phyloP scores from a whole-genome alignment of 768 basidiomycete genomes.

The Artomyces pyxidatus region DNA sequence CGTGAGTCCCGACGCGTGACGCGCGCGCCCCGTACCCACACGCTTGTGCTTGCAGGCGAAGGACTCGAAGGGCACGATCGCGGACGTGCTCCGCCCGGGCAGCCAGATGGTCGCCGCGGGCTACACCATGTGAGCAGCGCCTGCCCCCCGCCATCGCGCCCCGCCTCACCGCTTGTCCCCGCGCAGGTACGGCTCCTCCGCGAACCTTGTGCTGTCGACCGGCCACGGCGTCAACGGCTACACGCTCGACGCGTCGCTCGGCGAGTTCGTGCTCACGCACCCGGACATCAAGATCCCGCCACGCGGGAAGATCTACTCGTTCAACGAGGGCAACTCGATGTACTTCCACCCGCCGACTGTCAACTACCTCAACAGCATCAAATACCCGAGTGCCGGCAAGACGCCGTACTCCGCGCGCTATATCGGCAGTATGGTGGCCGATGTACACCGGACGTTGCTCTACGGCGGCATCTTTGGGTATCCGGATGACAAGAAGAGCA shows the following conservation, averaged over 20 bases:
- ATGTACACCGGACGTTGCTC: slow-evolving; percentile 91
- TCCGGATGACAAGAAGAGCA: slow-evolving; percentile 96
- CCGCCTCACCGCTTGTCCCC: not conserved
- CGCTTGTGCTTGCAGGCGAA: slow-evolving; percentile 40
- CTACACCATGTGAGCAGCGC: slow-evolving; percentile 78
- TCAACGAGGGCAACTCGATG: slow-evolving; percentile 97
- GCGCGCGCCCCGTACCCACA: not conserved
- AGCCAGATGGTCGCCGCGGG: slow-evolving; percentile 97
- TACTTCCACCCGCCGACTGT: slow-evolving; percentile 82
- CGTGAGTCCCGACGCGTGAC: slow-evolving; percentile 40
- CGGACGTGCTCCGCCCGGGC: slow-evolving; percentile 89
- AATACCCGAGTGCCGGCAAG: slow-evolving; percentile 73
- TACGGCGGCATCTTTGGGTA: slow-evolving; percentile 99
- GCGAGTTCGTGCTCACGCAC: slow-evolving; percentile 98
- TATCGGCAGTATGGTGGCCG: slow-evolving; percentile 99
- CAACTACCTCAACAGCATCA: slow-evolving; percentile 85
- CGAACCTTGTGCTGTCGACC: slow-evolving; percentile 92
- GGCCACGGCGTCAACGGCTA: slow-evolving; percentile 97
- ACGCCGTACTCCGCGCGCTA: slow-evolving; percentile 86
- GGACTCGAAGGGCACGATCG: slow-evolving; percentile 70
- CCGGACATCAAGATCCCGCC: slow-evolving; percentile 91
- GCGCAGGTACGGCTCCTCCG: slow-evolving; percentile 85
- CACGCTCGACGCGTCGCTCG: slow-evolving; percentile 90
- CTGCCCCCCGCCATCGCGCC: not conserved
- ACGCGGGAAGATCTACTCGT: slow-evolving; percentile 98